Percentiles rank a stretch among this genome's conserved stretches.
Evolutionary conservation across 2,329 filamentous ascomycete species (phyloP).

Genomic region (Cylindrodendrum hubeiense): DNA sequence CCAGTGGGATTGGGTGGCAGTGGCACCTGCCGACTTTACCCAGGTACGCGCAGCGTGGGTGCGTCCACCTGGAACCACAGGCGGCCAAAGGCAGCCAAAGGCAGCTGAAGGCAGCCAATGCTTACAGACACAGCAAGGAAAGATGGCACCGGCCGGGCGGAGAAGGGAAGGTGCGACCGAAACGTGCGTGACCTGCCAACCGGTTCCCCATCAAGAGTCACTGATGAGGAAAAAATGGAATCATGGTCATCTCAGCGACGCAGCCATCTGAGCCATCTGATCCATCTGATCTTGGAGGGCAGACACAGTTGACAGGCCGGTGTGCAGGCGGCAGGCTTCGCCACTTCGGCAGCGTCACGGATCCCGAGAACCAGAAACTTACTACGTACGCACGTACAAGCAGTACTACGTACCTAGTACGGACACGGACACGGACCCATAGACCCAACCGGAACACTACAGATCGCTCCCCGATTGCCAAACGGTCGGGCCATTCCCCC

Average conservation of each 20-base stretch:
- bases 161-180: slow-evolving; percentile 1
- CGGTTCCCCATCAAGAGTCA: neutral
- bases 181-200: slow-evolving; percentile 2
- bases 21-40: slow-evolving; percentile 20
- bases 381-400: slow-evolving; percentile 1
- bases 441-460: slow-evolving; percentile 21
- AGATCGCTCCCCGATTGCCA: slow-evolving; percentile 21
- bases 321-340: too few relatives aligned
- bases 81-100: too few relatives aligned
- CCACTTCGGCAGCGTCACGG: slow-evolving; percentile 14
- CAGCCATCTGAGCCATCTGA: too few relatives aligned
- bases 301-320: too few relatives aligned
- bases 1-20: slow-evolving; percentile 2
- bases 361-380: slow-evolving; percentile 14
- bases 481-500: slow-evolving; percentile 20
- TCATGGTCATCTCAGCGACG: slow-evolving; percentile 13
- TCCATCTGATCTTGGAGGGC: slow-evolving; percentile 10
- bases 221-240: slow-evolving; percentile 11
- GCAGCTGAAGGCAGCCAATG: neutral
- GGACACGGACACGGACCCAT: too few relatives aligned
- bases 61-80: neutral
- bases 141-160: neutral
- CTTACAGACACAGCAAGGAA: slow-evolving; percentile 1
- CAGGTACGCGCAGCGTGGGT: neutral
- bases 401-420: too few relatives aligned